Evolutionary conservation across 352 stramenopile species (phyloP), one percentile per base, ranked within the genome.

Genomic region (Hyaloperonospora brassicae): DNA sequence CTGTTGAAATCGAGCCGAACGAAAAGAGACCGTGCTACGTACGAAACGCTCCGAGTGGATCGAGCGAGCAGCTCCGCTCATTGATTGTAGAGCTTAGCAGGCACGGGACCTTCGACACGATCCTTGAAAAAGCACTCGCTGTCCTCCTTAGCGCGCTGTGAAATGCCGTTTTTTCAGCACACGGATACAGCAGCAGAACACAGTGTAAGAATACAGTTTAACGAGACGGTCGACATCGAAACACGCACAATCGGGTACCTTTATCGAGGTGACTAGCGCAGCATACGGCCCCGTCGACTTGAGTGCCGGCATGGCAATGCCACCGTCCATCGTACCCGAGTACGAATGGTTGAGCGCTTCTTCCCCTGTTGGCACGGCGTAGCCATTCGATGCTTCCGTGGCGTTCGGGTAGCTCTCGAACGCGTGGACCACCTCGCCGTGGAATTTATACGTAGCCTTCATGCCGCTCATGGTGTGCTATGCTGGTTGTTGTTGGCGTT

Each of bases 41-140:
- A 4, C 27, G 27, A 34, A 31, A 8, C 8, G 27, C 27, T 34
- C 17, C 17, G 17, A 17, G 17, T 17, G 27, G 4, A 34, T 34
- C 42, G 14, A 54, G 22, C 42, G 23, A 13, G 23, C 12, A 35
- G 22, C 23, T 47, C 12, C 6, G 14, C 49, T 56, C 74, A 85
- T 61, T 79, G 64, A 57, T 83, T 77, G 54, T 84, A 82, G 35
- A 87, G 47, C 57, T 80, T 82, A 4, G 74, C 70, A 17, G 79
- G 68, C 46, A 88, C 70, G 1, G 81, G 81, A n/a, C 81, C 79
- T 62, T 92, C 81, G 35, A 86, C 76, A 47, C 85, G 83, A 66
- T 92, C 77, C 53, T 88, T 88, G 7, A 92, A 64, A 59, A 89
- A 88, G 13, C 30, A 55, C 59, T 92, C 81, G 57, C 81, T 92